Conservation (phyloP, 495 filamentous ascomycete species). For the Talaromyces trachyspermus region DNA sequence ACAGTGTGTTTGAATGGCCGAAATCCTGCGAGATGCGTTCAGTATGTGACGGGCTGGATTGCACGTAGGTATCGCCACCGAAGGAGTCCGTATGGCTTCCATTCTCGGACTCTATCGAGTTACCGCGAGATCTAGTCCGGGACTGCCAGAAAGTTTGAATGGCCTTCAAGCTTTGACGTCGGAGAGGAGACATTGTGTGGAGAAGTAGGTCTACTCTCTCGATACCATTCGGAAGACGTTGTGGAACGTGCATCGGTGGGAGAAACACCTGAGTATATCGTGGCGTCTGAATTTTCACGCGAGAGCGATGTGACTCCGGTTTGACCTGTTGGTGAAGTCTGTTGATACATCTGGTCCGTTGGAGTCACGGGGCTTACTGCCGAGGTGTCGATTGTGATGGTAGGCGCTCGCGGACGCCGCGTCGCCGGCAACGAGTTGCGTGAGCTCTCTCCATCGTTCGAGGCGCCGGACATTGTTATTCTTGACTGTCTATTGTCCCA, state of each 20-base stretch:
- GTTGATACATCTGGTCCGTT: conserved; percentile 9
- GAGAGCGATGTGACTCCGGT: conserved; percentile 13
- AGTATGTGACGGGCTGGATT: conserved; percentile 19
- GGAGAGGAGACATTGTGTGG: conserved; percentile 85
- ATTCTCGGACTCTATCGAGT: conserved; percentile 56
- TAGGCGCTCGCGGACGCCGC: conserved; percentile 48
- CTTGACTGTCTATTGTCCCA: neutral
- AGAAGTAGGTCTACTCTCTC: conserved; percentile 75
- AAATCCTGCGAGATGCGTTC: conserved; percentile 24
- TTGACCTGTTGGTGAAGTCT: conserved; percentile 10
- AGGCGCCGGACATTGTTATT: neutral
- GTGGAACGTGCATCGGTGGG: conserved; percentile 52
- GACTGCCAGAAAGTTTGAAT: conserved; percentile 56
- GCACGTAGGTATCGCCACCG: conserved; percentile 42
- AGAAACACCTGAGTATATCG: conserved; percentile 30
- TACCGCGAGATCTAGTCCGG: conserved; percentile 56
- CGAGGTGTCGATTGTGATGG: conserved; percentile 71
- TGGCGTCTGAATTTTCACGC: conserved; percentile 34
- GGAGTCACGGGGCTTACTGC: conserved; percentile 41
- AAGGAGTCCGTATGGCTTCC: conserved; percentile 43
- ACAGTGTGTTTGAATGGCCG: conserved; percentile 25
- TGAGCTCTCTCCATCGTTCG: neutral
- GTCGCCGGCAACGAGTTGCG: conserved; percentile 6
- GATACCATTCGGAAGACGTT: conserved; percentile 66
- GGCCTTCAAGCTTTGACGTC: conserved; percentile 34